Conservation (phyloP, 2,329 filamentous ascomycete genomes). For the Colletotrichum cereale region DNA sequence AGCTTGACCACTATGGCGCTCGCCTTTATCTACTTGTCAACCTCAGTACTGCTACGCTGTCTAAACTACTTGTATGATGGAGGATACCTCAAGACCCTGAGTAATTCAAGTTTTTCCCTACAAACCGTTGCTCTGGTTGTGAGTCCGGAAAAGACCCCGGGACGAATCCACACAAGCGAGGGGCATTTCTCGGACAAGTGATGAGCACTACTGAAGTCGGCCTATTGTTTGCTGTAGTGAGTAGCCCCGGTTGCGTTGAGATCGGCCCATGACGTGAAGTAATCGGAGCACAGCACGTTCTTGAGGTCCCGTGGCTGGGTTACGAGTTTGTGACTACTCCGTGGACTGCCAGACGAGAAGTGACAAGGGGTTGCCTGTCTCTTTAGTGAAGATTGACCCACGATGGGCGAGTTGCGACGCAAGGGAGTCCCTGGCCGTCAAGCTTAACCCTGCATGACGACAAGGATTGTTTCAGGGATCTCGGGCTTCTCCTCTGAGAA, state of each 20-base stretch:
- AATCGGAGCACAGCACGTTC: constrained; percentile 7
- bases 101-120: neutral
- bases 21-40: neutral
- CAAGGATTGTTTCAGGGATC: neutral
- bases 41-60: neutral
- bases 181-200: neutral
- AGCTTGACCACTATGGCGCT: neutral
- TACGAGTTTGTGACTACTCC: neutral
- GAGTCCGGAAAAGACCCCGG: neutral
- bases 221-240: neutral
- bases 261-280: constrained; percentile 24
- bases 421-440: constrained; percentile 19
- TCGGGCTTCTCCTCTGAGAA: neutral
- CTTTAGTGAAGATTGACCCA: neutral
- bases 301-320: neutral
- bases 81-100: neutral
- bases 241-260: no score
- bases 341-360: neutral
- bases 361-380: constrained; percentile 4
- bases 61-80: neutral
- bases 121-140: no score
- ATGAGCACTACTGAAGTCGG: no score
- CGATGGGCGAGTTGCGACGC: neutral
- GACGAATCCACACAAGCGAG: neutral
- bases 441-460: neutral